phyloP scores from a whole-genome alignment of 257 asterid genomes.

The Forsythia viridissima region DNA sequence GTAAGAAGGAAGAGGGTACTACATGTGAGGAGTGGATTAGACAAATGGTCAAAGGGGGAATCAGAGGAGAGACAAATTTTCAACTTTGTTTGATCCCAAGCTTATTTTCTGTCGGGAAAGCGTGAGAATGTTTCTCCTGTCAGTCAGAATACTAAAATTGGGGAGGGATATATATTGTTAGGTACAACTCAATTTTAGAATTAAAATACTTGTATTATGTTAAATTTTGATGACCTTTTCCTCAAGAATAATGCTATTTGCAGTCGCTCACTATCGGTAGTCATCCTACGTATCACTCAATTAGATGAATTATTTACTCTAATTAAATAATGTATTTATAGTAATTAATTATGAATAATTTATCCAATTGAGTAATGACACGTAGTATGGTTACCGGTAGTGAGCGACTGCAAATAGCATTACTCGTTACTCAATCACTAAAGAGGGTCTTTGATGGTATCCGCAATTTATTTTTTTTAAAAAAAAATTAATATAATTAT shows the following conservation, averaged over 20 bases:
- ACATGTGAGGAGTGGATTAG: not conserved
- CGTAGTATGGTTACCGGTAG: no score
- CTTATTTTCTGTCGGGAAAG: slow-evolving; percentile 32
- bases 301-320: no score
- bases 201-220: not conserved
- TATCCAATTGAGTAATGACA: no score
- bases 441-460: not conserved
- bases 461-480: no score
- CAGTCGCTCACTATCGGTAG: no score
- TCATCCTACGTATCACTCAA: no score
- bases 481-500: no score
- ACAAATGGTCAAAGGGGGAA: slow-evolving; percentile 7
- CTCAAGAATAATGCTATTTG: no score
- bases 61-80: not conserved
- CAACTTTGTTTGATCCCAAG: slow-evolving; percentile 31
- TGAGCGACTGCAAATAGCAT: no score
- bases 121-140: slow-evolving; percentile 39
- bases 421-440: no score
- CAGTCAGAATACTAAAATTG: not conserved
- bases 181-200: not conserved
- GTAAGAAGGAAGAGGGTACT: not conserved
- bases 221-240: not conserved
- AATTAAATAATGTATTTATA: no score
- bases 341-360: no score
- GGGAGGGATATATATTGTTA: not conserved